phyloP scores from a whole-genome alignment of 2,329 filamentous ascomycete genomes.

The Paramyrothecium roridum region DNA sequence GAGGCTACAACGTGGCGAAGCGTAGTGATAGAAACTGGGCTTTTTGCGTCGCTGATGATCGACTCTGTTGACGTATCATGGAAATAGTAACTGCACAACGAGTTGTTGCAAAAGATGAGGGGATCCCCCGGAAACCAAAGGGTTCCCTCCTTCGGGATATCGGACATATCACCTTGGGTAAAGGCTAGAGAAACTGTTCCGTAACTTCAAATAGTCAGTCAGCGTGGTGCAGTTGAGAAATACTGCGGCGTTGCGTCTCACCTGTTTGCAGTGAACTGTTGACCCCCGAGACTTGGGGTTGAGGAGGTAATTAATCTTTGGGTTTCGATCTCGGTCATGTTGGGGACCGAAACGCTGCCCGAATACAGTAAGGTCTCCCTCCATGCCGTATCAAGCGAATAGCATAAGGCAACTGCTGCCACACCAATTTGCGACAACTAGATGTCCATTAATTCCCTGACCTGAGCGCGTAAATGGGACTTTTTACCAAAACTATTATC shows the following conservation, averaged over 20 bases:
- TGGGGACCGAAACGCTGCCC: constrained; percentile 31
- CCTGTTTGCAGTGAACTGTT: constrained; percentile 41
- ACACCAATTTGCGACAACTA: constrained; percentile 39
- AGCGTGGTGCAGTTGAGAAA: too few relatives aligned
- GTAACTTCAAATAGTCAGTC: constrained; percentile 23
- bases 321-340: constrained; percentile 31
- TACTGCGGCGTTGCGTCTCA: constrained; percentile 5
- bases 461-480: not conserved
- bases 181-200: constrained; percentile 32
- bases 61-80: constrained; percentile 21
- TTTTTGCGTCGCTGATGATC: not conserved
- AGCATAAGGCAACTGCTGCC: constrained; percentile 38
- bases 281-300: constrained; percentile 20
- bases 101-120: constrained; percentile 27
- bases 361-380: constrained; percentile 23
- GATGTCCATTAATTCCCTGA: not conserved
- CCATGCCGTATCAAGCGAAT: constrained; percentile 35
- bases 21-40: constrained; percentile 10
- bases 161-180: constrained; percentile 9
- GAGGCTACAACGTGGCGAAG: constrained; percentile 9
- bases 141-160: constrained; percentile 22
- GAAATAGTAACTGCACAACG: constrained; percentile 31
- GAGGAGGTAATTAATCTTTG: constrained; percentile 20
- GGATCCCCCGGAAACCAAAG: constrained; percentile 25
- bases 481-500: constrained; percentile 9